Base-by-base conservation (phyloP, 208 protist genomes). In the Trypanosoma avium region DNA sequence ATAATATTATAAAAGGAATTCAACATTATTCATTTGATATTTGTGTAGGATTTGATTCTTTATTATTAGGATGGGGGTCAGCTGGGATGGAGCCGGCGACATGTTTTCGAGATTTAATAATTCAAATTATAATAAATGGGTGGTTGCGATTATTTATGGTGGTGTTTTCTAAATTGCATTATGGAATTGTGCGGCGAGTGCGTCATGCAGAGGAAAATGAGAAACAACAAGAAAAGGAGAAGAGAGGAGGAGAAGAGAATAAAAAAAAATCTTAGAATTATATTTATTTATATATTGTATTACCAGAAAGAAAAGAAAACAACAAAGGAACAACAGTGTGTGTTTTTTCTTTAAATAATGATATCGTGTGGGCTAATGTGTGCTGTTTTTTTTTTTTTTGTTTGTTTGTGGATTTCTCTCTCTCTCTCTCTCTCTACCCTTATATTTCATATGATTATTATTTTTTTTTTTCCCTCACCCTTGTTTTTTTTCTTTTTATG, bases 1-100 rank as follows among this genome's bases (percentile, higher is more conserved):
- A 36, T 21, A 63, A 72, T 3, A 77, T 87, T 9, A 67, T 91
- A 30, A 45, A 38, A 17, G 82, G 78, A 36, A 91, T 95, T 26
- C 58, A 82, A 61, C 60, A 80, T 52, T 95, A 92, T 72, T 59
- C 62, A 36, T 95, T 95, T 48, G 81, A 95, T 67, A 80, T 86
- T 21, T 89, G 75, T 17, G 60, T 95, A 3, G 88, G 88, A 38
- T 67, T 48, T 38, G 88, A 95, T 61, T 83, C 81, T 8, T 27
- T 59, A n/a, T 26, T 92, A 36, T 70, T 95, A 15, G 57, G 56
- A 42, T 77, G 68, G 73, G 83, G 66, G 36, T 68, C 71, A 8
- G 81, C 86, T 2, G 75, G 81, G 30, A 82, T 91, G 30, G 83
- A 95, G 66, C 88, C 88, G 4, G 59, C 79, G 10, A 88, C 86